Evolutionary conservation across 2,329 filamentous ascomycete species (phyloP).

Genomic region (Didymella sp.): DNA sequence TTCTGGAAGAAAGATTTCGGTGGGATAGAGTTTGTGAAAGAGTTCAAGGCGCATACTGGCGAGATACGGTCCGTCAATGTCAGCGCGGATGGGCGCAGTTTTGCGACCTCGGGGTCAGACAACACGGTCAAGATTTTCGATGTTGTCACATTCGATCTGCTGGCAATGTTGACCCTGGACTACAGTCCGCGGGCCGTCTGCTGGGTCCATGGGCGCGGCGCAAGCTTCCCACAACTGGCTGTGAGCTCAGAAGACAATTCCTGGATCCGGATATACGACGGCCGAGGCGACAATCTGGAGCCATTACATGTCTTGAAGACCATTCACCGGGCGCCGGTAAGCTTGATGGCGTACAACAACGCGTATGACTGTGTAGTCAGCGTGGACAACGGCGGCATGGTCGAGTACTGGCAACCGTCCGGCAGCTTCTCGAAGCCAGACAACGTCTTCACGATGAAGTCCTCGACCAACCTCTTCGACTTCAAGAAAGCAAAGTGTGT

Average conservation of each 20-base stretch:
- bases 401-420: constrained; percentile 93
- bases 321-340: constrained; percentile 82
- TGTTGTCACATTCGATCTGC: constrained; percentile 75
- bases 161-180: constrained; percentile 74
- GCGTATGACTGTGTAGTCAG: constrained; percentile 89
- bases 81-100: constrained; percentile 89
- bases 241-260: constrained; percentile 78
- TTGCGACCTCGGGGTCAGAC: constrained; percentile 84
- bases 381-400: constrained; percentile 86
- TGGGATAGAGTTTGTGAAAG: constrained; percentile 96
- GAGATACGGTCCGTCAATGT: constrained; percentile 84
- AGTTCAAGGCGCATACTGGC: constrained; percentile 88
- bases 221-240: constrained; percentile 85
- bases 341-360: constrained; percentile 88
- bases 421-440: constrained; percentile 87
- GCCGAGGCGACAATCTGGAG: constrained; percentile 77
- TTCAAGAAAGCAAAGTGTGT: constrained; percentile 93
- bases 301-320: constrained; percentile 79
- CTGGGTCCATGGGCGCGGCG: constrained; percentile 86
- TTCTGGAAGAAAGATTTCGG: constrained; percentile 97
- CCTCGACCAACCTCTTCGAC: constrained; percentile 90
- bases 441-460: constrained; percentile 91
- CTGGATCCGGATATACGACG: constrained; percentile 84
- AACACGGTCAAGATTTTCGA: constrained; percentile 80
- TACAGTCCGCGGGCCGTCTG: constrained; percentile 80